phyloP scores from a whole-genome alignment of 2,329 filamentous ascomycete species.

The Penicillium sp. region DNA sequence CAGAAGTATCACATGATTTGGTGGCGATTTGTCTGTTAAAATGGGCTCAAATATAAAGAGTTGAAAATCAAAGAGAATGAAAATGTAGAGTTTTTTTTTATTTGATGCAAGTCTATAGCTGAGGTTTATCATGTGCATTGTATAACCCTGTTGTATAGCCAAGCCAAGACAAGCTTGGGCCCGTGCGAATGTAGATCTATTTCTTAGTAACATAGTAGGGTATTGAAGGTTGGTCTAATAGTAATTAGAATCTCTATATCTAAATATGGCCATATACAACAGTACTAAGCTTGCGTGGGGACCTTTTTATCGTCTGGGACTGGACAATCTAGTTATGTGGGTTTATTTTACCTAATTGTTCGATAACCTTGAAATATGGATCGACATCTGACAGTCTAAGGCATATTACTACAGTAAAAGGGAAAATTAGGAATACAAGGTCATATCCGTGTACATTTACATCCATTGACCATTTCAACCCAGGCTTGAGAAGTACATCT shows the following conservation, averaged over 20 bases:
- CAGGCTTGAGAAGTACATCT: neutral
- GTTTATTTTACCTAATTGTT: constrained; percentile 1
- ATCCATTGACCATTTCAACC: neutral
- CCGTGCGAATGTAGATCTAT: constrained; percentile 3
- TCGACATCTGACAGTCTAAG: neutral
- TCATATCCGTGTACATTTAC: constrained; percentile 9
- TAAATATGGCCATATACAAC: neutral
- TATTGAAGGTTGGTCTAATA: neutral
- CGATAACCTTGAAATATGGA: neutral
- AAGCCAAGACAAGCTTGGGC: constrained; percentile 3
- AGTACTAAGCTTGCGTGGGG: neutral
- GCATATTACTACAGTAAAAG: neutral
- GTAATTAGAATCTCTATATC: too few relatives aligned
- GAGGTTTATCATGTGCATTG: neutral
- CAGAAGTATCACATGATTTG: constrained; percentile 8
- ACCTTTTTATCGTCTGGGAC: neutral
- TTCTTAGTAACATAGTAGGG: neutral
- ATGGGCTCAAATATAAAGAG: neutral
- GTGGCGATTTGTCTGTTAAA: neutral
- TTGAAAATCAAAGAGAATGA: neutral
- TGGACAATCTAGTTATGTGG: constrained; percentile 1
- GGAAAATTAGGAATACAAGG: neutral
- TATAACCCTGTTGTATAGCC: neutral
- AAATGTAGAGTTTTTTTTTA: neutral
- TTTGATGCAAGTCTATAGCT: neutral